Evolutionary conservation across 2,329 filamentous ascomycete species (phyloP), one percentile per base, ranked within the genome.

Genomic region (Metarhizium sp.): DNA sequence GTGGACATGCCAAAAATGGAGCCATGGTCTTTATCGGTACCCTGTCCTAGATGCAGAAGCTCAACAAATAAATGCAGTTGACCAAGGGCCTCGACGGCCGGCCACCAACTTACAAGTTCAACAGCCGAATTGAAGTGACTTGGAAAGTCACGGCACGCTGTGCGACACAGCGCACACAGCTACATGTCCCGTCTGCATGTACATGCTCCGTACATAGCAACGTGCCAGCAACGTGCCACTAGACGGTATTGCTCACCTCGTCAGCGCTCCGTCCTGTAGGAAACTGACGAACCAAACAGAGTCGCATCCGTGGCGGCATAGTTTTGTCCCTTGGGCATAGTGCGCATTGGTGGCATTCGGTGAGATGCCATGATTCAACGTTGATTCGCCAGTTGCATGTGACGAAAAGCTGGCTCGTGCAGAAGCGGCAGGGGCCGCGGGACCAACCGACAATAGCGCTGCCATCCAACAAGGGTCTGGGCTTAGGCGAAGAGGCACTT

Each of bases 391-490:
- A 45, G 53, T 71, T 54, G 55, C 56, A 58, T 75, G 75, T 78
- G 75, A 77, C 69, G 70, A 73, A 61, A 66, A 60, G 59, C 63
- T 69, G 67, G 66, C 69, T 70, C 67, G 69, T 75, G 73, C 74
- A 76, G 69, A 67, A 65, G 65, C 68, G 65, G 68, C 67, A 71
- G 73, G 73, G 69, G 68, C 71, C 69, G 71, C 72, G 73, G 75
- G 71, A 73, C 71, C 71, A 72, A 73, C 71, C 71, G 71, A 70
- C 68, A 65, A 63, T 69, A 71, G 71, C 67, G 68, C 64, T 61
- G 62, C 60, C 63, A 62, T 60, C 60, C 55, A 54, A 52, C 66
- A 66, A 57, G 68, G 66, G 55, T 61, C 43, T 51, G 49, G 50
- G 53, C 57, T 58, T 62, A 58, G 51, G 53, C 56, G 55, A 57